Percentiles rank a stretch among this genome's conserved stretches.
phyloP scores from a whole-genome alignment of 495 filamentous ascomycete species.

The Tuber brumale region DNA sequence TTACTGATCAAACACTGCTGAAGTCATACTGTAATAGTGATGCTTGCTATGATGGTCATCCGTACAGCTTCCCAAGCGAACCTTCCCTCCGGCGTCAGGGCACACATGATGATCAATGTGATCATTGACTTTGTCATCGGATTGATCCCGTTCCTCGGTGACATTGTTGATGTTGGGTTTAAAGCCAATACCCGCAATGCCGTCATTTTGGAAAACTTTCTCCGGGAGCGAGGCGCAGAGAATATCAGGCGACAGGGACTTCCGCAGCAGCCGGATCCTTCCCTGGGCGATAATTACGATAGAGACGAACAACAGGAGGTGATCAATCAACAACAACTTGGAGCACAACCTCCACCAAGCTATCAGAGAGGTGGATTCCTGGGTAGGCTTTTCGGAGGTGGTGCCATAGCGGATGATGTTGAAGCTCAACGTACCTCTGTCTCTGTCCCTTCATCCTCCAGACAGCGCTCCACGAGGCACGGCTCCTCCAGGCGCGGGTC shows the following conservation, averaged over 20 bases:
- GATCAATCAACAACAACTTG: conserved; percentile 21
- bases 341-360: conserved; percentile 23
- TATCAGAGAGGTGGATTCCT: conserved; percentile 8
- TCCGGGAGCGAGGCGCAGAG: conserved; percentile 55
- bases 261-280: conserved; percentile 29
- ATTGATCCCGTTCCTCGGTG: conserved; percentile 77
- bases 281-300: conserved; percentile 29
- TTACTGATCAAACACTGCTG: conserved; percentile 4
- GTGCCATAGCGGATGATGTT: conserved; percentile 22
- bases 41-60: conserved; percentile 65
- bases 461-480: not conserved
- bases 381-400: conserved; percentile 17
- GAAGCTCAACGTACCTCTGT: conserved; percentile 20
- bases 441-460: not conserved
- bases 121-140: conserved; percentile 72
- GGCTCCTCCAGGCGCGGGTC: not conserved
- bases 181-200: conserved; percentile 74
- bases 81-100: conserved; percentile 52
- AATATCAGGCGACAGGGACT: conserved; percentile 45
- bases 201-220: conserved; percentile 62
- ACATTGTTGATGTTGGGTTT: conserved; percentile 64
- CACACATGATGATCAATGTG: conserved; percentile 72
- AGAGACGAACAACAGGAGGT: conserved; percentile 18
- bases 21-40: conserved; percentile 32
- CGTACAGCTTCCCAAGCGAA: conserved; percentile 62